Conservation (phyloP, 495 filamentous ascomycete species). For the Sphaerosporella brunnea region DNA sequence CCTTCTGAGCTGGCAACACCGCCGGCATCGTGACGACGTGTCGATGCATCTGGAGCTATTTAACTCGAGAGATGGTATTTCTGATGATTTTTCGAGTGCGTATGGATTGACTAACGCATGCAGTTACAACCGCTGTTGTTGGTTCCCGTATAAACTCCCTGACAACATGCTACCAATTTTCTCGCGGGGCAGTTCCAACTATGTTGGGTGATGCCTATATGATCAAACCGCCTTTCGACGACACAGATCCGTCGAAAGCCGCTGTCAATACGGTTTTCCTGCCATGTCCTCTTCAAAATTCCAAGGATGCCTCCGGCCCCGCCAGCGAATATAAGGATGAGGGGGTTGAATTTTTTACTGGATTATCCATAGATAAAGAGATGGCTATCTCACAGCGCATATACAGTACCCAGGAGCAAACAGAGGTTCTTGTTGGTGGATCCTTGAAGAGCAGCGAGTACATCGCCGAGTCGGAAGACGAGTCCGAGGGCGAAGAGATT, state of each 20-base stretch:
- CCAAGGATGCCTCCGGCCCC: not conserved
- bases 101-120: not conserved
- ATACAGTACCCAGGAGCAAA: conserved; percentile 7
- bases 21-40: conserved; percentile 11
- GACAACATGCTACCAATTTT: conserved; percentile 7
- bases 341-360: conserved; percentile 11
- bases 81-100: no score
- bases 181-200: not conserved
- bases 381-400: conserved; percentile 12
- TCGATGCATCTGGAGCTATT: conserved; percentile 14
- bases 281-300: not conserved
- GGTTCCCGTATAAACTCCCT: conserved; percentile 3
- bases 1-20: conserved; percentile 12
- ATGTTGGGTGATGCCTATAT: conserved; percentile 6
- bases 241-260: conserved; percentile 1
- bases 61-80: conserved; percentile 4
- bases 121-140: conserved; percentile 6
- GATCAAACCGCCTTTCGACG: conserved; percentile 4
- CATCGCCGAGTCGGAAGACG: not conserved
- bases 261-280: conserved; percentile 6
- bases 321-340: not conserved
- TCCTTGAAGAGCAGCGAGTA: not conserved
- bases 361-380: conserved; percentile 7
- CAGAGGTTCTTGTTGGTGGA: not conserved
- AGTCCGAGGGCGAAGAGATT: not conserved